phyloP scores from a whole-genome alignment of 805 yeast genomes.

The Diddensiella transvaalensis region DNA sequence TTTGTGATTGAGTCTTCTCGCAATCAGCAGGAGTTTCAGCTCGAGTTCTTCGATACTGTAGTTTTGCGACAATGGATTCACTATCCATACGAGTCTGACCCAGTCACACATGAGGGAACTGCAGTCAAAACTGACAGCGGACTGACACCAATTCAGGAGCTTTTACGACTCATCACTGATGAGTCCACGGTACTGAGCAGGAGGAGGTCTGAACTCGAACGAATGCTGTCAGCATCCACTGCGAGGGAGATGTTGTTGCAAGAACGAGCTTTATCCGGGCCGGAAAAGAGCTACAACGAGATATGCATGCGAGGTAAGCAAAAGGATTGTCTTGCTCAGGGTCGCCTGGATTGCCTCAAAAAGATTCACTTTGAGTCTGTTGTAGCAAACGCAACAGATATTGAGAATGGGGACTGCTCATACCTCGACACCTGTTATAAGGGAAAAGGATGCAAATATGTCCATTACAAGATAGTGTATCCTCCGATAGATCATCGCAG shows the following conservation, averaged over 20 bases:
- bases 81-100: background rate
- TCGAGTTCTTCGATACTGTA: constrained; percentile 11
- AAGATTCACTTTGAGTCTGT: constrained; percentile 36
- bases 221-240: constrained; percentile 13
- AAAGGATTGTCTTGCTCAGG: constrained; percentile 18
- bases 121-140: background rate
- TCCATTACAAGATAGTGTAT: constrained; percentile 55
- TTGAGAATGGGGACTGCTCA: constrained; percentile 80
- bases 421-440: constrained; percentile 93
- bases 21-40: background rate
- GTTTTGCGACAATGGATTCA: constrained; percentile 5
- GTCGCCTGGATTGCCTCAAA: constrained; percentile 19
- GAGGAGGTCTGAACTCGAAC: constrained; percentile 3
- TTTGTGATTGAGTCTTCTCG: constrained; percentile 1
- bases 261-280: constrained; percentile 9
- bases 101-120: background rate
- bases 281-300: constrained; percentile 20
- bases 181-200: background rate
- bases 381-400: constrained; percentile 54
- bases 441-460: constrained; percentile 70
- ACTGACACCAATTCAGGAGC: background rate
- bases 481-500: constrained; percentile 13
- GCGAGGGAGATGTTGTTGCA: constrained; percentile 10
- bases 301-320: constrained; percentile 19
- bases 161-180: background rate